A percentile compares a stretch with the other conserved stretches of the same genome.
Conservation (phyloP, 108 stramenopile genomes). For the Nitzschia putrida region DNA sequence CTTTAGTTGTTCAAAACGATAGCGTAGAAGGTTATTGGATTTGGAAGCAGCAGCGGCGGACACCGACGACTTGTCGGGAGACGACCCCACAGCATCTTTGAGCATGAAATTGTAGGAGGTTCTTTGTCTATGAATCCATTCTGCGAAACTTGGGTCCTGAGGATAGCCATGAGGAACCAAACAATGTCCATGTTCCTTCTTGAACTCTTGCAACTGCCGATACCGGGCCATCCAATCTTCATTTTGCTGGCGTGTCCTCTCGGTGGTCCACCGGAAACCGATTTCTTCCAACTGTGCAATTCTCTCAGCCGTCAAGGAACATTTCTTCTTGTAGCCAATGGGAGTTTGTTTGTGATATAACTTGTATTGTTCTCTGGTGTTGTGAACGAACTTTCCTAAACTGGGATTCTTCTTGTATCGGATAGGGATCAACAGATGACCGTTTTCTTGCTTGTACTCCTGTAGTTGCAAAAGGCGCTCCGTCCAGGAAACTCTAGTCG, state of each 20-base stretch:
- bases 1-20: constrained; percentile 18
- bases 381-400: constrained; percentile 41
- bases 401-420: constrained; percentile 31
- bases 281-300: constrained; percentile 50
- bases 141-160: constrained; percentile 39
- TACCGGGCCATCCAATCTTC: constrained; percentile 33
- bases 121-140: constrained; percentile 45
- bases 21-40: constrained; percentile 7
- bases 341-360: constrained; percentile 31
- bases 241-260: constrained; percentile 24
- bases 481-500: constrained; percentile 8
- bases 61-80: background rate
- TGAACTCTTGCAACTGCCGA: constrained; percentile 31
- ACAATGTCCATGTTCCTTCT: constrained; percentile 36
- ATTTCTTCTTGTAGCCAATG: constrained; percentile 40
- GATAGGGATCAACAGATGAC: constrained; percentile 44
- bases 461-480: constrained; percentile 6
- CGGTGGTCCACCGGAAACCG: constrained; percentile 56
- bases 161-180: constrained; percentile 32
- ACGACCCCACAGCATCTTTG: background rate
- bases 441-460: constrained; percentile 37
- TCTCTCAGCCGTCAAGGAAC: constrained; percentile 55
- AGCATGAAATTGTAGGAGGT: constrained; percentile 19
- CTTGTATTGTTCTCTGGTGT: constrained; percentile 46
- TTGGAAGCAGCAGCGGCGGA: background rate